Base-by-base conservation (phyloP, 768 basidiomycete species). In the Pisolithus microcarpus region DNA sequence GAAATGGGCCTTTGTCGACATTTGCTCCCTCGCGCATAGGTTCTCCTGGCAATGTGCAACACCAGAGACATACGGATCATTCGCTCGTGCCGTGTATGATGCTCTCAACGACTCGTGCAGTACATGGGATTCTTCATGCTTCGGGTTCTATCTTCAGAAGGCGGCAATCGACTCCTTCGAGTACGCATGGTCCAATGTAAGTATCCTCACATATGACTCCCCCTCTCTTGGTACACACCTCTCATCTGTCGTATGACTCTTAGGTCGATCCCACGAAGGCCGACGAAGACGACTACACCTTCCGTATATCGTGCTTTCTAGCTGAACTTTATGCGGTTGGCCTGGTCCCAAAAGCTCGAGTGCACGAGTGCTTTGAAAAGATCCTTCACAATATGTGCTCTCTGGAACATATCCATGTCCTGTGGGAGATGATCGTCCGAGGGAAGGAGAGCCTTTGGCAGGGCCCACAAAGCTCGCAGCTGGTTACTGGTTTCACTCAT, bases 381-480 rank as follows among this genome's bases (percentile, higher is more conserved):
- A 42, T 68, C 2, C 38, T 66, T 11, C 52, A 55, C 43, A 56
- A 61, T n/a, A 59, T 61, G 45, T 52, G 38, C 38, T 56, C 62
- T 16, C 50, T 61, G n/a, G 62, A 68, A 37, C 64, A 68, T 39
- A 50, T 68, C 21, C 53, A 58, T n/a, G 59, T 58, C 5, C 36
- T 65, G 10, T 58, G 56, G 30, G 49, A 51, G 13, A 47, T 68
- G 46, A 23, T 67, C 18, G 6, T 52, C 10, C 54, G 52, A 19
- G 61, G 63, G 1, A 61, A 61, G n/a, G 51, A 51, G 9, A 46
- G 42, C 6, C 58, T 60, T 23, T 65, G 64, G 63, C 59, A 61
- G n/a, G 52, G 52, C 3, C 43, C 54, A 16, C 43, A 47, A 34
- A 49, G 47, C 36, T 15, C 48, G 24, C 21, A 36, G n/a, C 18